Evolutionary conservation across 2,329 filamentous ascomycete genomes (phyloP), one percentile per base, ranked within the genome.

Genomic region (Lasiodiplodia theobromae): DNA sequence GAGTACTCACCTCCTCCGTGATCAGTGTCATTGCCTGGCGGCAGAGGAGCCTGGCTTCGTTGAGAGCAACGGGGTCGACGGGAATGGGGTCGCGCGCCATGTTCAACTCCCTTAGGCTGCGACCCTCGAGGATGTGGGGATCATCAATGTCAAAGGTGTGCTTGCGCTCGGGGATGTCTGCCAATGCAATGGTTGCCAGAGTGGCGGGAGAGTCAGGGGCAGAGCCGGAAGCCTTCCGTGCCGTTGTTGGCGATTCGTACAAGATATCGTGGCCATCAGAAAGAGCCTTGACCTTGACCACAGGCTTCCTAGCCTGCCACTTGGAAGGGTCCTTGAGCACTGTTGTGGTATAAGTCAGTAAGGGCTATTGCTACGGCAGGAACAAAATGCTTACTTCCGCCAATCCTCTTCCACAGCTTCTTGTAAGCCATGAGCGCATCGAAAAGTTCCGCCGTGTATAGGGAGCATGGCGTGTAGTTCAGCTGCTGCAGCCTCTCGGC

Each of bases 391-490:
- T 69, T 69, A 74, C 73, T 77, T 10, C 74, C 72, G 7, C 72
- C 73, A 25, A 77, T 76, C 52, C 51, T 67, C 68, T 77, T 78
- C 76, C 76, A 77, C 37, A 78, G 47, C 66, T 74, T 73, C 70
- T 77, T 78, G 68, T 77, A 78, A 16, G 71, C 73, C 73, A 78
- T 77, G 21, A 76, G 71, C 2, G 75, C 74, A 67, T 75, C 73
- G 56, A 78, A 76, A 4, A 78, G 69, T 25, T 77, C 76, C 2
- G 74, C 72, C 10, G 77, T 78, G 57, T 78, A 78, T 10, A 78
- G 64, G 12, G 73, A 71, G 66, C 77, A 78, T 2, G 74, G 74
- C 23, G 76, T 74, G 68, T 78, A 78, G 67, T 78, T 77, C 14
- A 77, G 69, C 49, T 77, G 74, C 52, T 76, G 73, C 23, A 72